These are phyloP conservation scores for Durio zibethinus DNA, from an alignment of 345 rosid species.

Conservation along the genomic window DNA sequence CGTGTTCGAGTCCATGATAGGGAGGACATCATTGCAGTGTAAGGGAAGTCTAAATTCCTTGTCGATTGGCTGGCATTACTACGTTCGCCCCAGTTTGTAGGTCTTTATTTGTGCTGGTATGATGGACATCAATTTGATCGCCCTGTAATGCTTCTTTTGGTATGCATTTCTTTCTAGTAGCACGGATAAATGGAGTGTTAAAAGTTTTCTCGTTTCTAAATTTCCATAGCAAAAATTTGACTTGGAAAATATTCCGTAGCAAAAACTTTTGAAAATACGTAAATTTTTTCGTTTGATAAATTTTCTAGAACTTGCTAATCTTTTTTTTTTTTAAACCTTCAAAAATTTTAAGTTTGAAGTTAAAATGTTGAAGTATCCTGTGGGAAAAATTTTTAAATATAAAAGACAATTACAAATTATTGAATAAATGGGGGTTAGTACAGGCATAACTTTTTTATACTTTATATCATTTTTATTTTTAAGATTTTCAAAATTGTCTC, in stretches of 20 bases:
- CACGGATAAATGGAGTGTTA: neutral
- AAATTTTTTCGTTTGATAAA: too few species aligned
- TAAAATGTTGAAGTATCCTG: too few species aligned
- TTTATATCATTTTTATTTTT: too few species aligned
- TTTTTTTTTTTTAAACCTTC: neutral
- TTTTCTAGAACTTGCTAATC: neutral
- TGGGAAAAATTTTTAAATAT: too few species aligned
- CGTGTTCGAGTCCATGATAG: conserved; percentile 16
- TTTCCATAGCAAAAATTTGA: neutral
- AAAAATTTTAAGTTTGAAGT: too few species aligned
- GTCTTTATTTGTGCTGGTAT: conserved; percentile 33
- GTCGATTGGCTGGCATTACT: conserved; percentile 28
- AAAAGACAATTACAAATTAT: too few species aligned
- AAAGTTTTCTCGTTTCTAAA: neutral
- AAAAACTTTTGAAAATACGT: too few species aligned
- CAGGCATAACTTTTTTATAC: too few species aligned
- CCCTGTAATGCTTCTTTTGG: conserved; percentile 26
- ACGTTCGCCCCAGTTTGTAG: conserved; percentile 31
- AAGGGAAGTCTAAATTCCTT: conserved; percentile 21
- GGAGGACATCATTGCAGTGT: conserved; percentile 32
- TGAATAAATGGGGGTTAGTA: too few species aligned
- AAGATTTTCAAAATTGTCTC: too few species aligned
- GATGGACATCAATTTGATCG: conserved; percentile 25
- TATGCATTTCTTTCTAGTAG: conserved; percentile 20
- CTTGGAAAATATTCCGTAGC: too few species aligned